Evolutionary conservation across 768 basidiomycete species (phyloP), one percentile per base, ranked within the genome.

Genomic region (Punctularia strigosozonata): DNA sequence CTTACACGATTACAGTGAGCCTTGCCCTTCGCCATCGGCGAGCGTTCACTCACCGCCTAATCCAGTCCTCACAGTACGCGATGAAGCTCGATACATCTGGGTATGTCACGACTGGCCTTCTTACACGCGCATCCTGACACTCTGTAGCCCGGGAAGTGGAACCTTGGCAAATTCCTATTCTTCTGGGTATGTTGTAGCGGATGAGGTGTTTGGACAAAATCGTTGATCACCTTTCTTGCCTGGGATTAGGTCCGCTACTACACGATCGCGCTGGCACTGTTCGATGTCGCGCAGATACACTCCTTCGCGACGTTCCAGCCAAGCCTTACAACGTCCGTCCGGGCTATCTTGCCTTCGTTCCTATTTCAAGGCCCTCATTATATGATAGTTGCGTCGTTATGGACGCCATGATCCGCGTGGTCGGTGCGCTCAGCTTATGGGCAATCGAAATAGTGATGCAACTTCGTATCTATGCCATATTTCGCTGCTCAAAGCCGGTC

Each of bases 361-460:
- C n/a, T n/a, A n/a, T n/a, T 13, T 28, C 28, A 22, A 12, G 5
- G 23, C 28, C 20, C 38, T 14, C 10, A 8, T 37, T 37, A 25
- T 34, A 19, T 15, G 13, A 17, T 26, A 69, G 69, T 25, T 70
- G 68, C 41, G 52, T 68, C 13, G 62, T 57, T 2, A 64, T 64
- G 53, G 67, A 68, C 44, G 58, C 66, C 4, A 57, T 62, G 14
- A 66, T 57, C 22, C 60, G 66, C 4, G 48, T 68, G 7, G 58
- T 59, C 4, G 67, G 69, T 6, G 67, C 64, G 2, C 52, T 69
- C 21, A 62, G 60, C 24, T 50, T 71, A 6, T 70, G 69, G 68
- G 59, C 64, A 21, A 57, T 71, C 13, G 66, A 71, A 47, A 64
- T 70, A 13, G 52, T 69, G 41, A 66, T 71, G 64, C 66, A 67